Evolutionary conservation across 495 filamentous ascomycete species (phyloP), one percentile per base, ranked within the genome.

Genomic region (Elaphomyces granulatus): DNA sequence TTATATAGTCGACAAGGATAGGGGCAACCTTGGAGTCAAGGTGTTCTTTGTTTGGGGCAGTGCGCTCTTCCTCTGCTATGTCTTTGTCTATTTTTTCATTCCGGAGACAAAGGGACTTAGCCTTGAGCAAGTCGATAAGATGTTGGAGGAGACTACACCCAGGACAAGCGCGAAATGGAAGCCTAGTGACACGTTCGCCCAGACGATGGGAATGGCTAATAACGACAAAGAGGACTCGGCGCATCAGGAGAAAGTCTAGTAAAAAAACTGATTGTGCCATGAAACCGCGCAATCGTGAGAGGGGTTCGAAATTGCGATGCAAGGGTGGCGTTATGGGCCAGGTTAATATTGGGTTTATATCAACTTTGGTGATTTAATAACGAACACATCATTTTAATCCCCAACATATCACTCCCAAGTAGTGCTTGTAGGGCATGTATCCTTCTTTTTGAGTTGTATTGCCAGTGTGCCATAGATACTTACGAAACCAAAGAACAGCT

Each of bases 31-130:
- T 23, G 74, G 74, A 37, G 65, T 79, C 50, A 80, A 78, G 50
- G 79, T 92, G 47, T 92, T 88, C 75, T 87, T 83, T 67, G 70
- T 86, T 55, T 87, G 82, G 81, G 81, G 81, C 12, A 12, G 23
- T 12, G 23, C 23, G 23, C 23, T 28, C 20, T 70, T 66, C 7
- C 77, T 84, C 37, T 86, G 81, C 43, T 50, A 63, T 42, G 75
- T 71, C 41, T 68, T 81, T 42, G 45, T 83, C 50, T 87, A 79
- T 70, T 80, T 83, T 72, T 68, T 87, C 32, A 70, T 90, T 33
- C 79, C 80, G 37, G 83, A 87, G 70, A 87, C 83, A 56, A 88
- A 87, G 74, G 83, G 83, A 44, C 68, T 92, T 15, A 78, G 81
- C 14, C 80, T 90, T 34, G 84, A 92, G 65, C 83, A 92, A 56